These are phyloP conservation scores for Cynara cardunculus DNA, from an alignment of 129 eudicot genomes.

Conservation along the genomic window DNA sequence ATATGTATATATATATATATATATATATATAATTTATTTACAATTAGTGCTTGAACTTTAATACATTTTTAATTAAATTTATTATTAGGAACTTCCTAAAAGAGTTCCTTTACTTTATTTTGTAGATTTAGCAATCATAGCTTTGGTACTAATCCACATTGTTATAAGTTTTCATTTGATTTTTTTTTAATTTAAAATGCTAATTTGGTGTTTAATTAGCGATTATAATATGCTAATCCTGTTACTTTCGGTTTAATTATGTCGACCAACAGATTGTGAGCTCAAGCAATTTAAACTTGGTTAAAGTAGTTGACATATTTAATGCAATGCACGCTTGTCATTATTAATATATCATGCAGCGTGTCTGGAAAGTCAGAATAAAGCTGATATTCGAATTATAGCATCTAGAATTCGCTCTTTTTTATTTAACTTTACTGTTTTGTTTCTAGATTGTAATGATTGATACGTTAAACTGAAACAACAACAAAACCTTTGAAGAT, in stretches of 20 bases:
- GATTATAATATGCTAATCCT: slow-evolving; percentile 13
- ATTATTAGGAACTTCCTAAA: not conserved
- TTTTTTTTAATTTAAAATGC: slow-evolving; percentile 5
- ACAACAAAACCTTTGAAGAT: not conserved
- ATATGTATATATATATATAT: too few species aligned
- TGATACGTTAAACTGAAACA: not conserved
- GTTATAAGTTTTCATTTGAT: not conserved
- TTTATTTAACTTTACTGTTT: not conserved
- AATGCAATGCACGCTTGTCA: slow-evolving; percentile 31
- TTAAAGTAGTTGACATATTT: slow-evolving; percentile 25
- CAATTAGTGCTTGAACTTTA: slow-evolving; percentile 24
- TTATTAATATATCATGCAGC: slow-evolving; percentile 14
- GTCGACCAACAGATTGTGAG: slow-evolving; percentile 10
- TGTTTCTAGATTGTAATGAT: slow-evolving; percentile 21
- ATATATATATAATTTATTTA: too few species aligned
- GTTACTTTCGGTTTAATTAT: slow-evolving; percentile 30
- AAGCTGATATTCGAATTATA: slow-evolving; percentile 21
- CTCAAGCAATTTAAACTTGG: slow-evolving; percentile 19
- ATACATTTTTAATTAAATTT: not conserved
- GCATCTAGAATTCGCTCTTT: slow-evolving; percentile 6
- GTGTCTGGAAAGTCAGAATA: not conserved
- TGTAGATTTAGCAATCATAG: slow-evolving; percentile 25
- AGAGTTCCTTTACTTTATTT: slow-evolving; percentile 19
- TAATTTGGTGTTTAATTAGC: not conserved
- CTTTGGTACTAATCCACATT: slow-evolving; percentile 15